Conservation (phyloP, 2,329 filamentous ascomycete species). For the Allantophomopsis lycopodina region DNA sequence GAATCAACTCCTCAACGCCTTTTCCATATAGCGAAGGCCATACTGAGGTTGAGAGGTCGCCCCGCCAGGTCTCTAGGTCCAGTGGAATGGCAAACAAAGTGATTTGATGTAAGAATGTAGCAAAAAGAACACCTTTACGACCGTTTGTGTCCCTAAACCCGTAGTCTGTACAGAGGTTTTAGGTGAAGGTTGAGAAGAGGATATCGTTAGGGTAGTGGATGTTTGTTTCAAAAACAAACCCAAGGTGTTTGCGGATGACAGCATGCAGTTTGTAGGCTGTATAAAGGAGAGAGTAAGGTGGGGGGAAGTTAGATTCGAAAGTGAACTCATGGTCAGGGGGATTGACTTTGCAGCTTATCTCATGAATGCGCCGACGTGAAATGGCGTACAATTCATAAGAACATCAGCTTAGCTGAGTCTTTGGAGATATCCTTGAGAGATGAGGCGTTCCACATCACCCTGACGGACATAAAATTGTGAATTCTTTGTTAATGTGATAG, state of each 20-base stretch:
- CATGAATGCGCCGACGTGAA: conserved; percentile 2
- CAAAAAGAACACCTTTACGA: not conserved
- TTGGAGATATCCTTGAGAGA: conserved; percentile 89
- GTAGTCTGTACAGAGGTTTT: not conserved
- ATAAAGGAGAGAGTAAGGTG: not conserved
- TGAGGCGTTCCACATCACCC: conserved; percentile 87
- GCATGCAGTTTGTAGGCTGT: not conserved
- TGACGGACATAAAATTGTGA: conserved; percentile 96
- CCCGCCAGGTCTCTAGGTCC: not conserved
- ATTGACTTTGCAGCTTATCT: not conserved
- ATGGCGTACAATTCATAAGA: not conserved
- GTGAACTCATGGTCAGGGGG: not conserved
- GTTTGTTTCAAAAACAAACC: not conserved
- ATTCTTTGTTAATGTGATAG: conserved; percentile 80
- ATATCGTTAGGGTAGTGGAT: not conserved
- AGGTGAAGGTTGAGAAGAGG: not conserved
- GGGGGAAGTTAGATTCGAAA: not conserved
- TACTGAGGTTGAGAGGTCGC: not conserved
- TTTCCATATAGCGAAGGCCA: not conserved
- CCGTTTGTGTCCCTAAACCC: not conserved
- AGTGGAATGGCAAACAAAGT: not conserved
- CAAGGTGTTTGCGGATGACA: not conserved
- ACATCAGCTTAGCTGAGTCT: conserved; percentile 54
- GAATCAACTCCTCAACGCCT: not conserved
- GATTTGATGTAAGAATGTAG: not conserved